phyloP scores from a whole-genome alignment of 2,329 filamentous ascomycete genomes.

The Colletotrichum camelliae region DNA sequence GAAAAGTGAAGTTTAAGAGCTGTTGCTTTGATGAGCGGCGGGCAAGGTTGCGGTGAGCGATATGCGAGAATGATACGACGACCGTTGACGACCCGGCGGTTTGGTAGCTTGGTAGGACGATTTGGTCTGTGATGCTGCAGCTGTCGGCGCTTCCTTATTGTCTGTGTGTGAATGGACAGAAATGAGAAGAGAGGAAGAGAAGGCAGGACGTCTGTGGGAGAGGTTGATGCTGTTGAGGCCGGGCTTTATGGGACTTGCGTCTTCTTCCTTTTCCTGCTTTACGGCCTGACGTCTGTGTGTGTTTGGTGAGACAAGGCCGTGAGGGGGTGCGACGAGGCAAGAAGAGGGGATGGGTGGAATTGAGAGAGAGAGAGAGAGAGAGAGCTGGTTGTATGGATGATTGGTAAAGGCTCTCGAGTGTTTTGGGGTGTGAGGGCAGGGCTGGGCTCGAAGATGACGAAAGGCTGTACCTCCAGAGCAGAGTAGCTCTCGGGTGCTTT shows the following conservation, averaged over 20 bases:
- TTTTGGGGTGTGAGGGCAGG: not conserved
- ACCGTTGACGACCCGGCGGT: conserved; percentile 1
- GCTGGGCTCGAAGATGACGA: conserved; percentile 10
- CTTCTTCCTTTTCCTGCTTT: not conserved
- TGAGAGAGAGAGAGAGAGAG: not conserved
- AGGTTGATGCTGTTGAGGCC: not conserved
- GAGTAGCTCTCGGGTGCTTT: not conserved
- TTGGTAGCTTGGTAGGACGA: not conserved
- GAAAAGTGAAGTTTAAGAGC: not conserved
- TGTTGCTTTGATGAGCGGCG: not conserved
- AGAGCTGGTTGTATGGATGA: not conserved
- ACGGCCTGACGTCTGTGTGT: conserved; percentile 13
- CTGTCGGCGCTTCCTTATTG: not conserved
- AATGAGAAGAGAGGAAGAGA: not conserved
- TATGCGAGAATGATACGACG: not conserved
- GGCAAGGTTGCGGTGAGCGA: not conserved
- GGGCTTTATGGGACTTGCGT: conserved; percentile 14
- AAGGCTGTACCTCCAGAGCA: not conserved
- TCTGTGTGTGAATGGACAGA: not conserved
- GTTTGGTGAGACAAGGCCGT: conserved; percentile 9
- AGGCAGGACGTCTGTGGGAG: conserved; percentile 7
- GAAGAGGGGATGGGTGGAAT: not conserved
- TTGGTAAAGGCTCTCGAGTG: not conserved
- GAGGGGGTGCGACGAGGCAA: conserved; percentile 6
- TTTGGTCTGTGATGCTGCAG: conserved; percentile 14